A percentile compares a stretch with the other conserved stretches of the same genome.
phyloP scores from a whole-genome alignment of 139 green algal species.

The Zygnema circumcarinatum region DNA sequence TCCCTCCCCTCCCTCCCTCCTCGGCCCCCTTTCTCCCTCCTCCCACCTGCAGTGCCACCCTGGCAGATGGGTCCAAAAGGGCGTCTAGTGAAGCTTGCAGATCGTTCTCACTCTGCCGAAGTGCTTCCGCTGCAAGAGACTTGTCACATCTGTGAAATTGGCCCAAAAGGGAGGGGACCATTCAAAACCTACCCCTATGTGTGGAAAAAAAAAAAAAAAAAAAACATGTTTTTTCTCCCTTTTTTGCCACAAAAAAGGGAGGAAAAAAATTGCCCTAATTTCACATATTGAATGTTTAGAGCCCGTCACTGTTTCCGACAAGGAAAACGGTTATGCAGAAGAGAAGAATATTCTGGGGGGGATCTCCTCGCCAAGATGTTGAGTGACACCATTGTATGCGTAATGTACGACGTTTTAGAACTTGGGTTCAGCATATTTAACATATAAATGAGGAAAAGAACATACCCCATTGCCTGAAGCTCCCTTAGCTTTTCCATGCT shows the following conservation, averaged over 20 bases:
- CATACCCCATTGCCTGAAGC: slow-evolving; percentile 29
- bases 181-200: not conserved
- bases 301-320: not conserved
- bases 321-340: too few species aligned
- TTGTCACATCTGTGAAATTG: not conserved
- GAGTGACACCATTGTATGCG: too few species aligned
- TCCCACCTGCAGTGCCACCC: slow-evolving; percentile 23
- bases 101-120: slow-evolving; percentile 19
- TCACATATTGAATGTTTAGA: not conserved
- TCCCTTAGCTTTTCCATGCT: slow-evolving; percentile 59
- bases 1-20: not conserved
- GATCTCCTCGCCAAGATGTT: too few species aligned
- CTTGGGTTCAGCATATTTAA: too few species aligned
- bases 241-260: not conserved
- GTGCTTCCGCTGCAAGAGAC: slow-evolving; percentile 19
- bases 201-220: not conserved
- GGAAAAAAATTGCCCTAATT: not conserved
- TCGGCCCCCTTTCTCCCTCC: slow-evolving; percentile 5
- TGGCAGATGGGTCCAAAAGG: slow-evolving; percentile 16
- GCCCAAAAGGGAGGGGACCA: not conserved
- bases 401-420: too few species aligned
- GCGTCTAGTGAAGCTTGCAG: slow-evolving; percentile 1
- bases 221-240: not conserved
- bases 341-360: too few species aligned
- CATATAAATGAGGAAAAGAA: not conserved